Conservation (phyloP, 805 yeast species). For the Ogataea methanolica region DNA sequence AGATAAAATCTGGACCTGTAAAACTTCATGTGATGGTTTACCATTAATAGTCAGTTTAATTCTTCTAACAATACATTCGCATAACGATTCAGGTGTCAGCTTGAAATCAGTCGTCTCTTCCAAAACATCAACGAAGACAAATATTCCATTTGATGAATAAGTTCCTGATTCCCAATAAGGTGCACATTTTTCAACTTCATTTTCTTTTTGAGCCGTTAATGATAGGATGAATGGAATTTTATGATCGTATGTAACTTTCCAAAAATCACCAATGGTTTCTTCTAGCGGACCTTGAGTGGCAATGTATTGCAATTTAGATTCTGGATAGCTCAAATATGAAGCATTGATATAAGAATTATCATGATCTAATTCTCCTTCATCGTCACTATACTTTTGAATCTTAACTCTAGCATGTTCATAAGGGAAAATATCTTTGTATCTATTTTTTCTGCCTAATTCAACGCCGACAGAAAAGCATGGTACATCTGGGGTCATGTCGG, state of each 20-base stretch:
- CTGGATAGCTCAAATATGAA: conserved; percentile 51
- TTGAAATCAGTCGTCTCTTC: conserved; percentile 25
- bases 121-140: conserved; percentile 20
- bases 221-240: conserved; percentile 64
- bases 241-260: conserved; percentile 69
- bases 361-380: conserved; percentile 23
- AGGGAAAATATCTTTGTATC: conserved; percentile 86
- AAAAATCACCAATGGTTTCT: conserved; percentile 76
- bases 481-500: conserved; percentile 20
- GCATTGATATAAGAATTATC: conserved; percentile 78
- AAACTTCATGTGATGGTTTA: conserved; percentile 38
- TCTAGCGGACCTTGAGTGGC: conserved; percentile 88
- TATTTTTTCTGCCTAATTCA: conserved; percentile 73
- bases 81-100: conserved; percentile 17
- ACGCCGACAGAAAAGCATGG: conserved; percentile 68
- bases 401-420: conserved; percentile 82
- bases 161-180: conserved; percentile 72
- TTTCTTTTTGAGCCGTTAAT: conserved; percentile 71
- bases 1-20: conserved; percentile 70
- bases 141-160: conserved; percentile 32
- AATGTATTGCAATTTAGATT: conserved; percentile 48
- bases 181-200: conserved; percentile 74
- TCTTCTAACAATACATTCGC: conserved; percentile 35
- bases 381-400: conserved; percentile 29
- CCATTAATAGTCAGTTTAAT: conserved; percentile 37